phyloP scores from a whole-genome alignment of 2,329 filamentous ascomycete species.

The Xylaria sp. region DNA sequence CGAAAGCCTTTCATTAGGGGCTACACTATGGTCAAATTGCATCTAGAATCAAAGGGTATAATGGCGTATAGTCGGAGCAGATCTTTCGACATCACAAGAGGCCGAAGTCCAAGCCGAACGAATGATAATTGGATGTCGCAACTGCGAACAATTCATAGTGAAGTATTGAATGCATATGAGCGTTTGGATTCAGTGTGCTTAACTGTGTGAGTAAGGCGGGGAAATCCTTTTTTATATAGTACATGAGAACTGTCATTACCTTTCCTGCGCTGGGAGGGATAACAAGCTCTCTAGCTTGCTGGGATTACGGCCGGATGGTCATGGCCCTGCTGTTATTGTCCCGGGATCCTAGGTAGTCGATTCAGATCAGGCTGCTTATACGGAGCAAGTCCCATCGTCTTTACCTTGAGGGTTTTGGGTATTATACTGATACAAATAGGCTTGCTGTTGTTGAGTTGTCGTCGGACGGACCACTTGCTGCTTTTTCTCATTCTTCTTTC shows the following conservation, averaged over 20 bases:
- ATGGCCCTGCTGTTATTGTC: slow-evolving; percentile 5
- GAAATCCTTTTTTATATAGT: slow-evolving; percentile 31
- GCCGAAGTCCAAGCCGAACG: too few species aligned
- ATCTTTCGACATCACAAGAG: not conserved
- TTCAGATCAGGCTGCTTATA: slow-evolving; percentile 10
- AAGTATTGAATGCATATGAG: not conserved
- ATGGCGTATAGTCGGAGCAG: not conserved
- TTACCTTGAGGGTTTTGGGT: slow-evolving; percentile 35
- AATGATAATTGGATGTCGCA: not conserved
- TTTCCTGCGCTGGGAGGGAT: slow-evolving; percentile 42
- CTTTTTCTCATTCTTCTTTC: slow-evolving; percentile 28
- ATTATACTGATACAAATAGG: slow-evolving; percentile 38
- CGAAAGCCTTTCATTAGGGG: not conserved
- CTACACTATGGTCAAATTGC: not conserved
- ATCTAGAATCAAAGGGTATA: not conserved
- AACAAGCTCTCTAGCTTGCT: slow-evolving; percentile 23
- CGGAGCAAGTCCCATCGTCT: slow-evolving; percentile 26
- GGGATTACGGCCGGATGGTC: slow-evolving; percentile 17
- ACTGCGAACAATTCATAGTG: not conserved
- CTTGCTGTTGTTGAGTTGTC: slow-evolving; percentile 17
- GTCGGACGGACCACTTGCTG: slow-evolving; percentile 26
- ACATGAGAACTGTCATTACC: slow-evolving; percentile 45
- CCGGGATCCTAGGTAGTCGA: slow-evolving; percentile 5
- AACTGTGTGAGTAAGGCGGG: slow-evolving; percentile 5
- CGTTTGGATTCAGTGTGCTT: not conserved